phyloP scores from a whole-genome alignment of 2,329 filamentous ascomycete genomes.

The Pseudopithomyces maydicus region DNA sequence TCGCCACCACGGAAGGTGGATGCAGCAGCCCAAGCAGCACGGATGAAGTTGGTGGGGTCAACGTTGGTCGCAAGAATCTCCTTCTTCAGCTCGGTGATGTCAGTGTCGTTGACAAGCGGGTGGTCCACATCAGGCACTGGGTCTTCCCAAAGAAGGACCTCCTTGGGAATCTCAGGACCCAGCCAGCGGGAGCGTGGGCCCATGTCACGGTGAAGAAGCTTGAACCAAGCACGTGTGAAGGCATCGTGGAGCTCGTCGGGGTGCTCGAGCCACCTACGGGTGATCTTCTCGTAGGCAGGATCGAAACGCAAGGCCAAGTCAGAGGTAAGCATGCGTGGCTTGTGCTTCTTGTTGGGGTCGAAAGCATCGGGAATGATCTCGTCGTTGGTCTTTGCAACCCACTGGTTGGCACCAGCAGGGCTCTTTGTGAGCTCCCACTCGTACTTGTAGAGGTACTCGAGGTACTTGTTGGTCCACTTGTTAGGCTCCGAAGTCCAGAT shows the following conservation, averaged over 20 bases:
- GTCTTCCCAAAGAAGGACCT: constrained; percentile 77
- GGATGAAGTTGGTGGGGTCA: constrained; percentile 65
- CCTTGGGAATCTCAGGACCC: constrained; percentile 73
- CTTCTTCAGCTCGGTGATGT: constrained; percentile 70
- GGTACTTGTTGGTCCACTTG: constrained; percentile 76
- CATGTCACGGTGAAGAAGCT: constrained; percentile 80
- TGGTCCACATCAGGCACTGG: constrained; percentile 66
- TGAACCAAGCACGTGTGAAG: constrained; percentile 80
- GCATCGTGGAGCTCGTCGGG: constrained; percentile 71
- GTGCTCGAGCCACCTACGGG: constrained; percentile 70
- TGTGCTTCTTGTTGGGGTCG: constrained; percentile 72
- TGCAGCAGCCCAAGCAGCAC: constrained; percentile 46
- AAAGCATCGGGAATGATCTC: constrained; percentile 73
- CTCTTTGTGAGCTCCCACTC: constrained; percentile 79
- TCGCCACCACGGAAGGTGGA: constrained; percentile 61
- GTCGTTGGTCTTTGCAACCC: constrained; percentile 72
- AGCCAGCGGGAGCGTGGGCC: constrained; percentile 73
- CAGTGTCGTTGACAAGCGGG: constrained; percentile 64
- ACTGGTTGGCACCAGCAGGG: constrained; percentile 78
- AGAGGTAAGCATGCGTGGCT: constrained; percentile 76
- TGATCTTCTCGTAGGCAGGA: constrained; percentile 76
- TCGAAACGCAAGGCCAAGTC: constrained; percentile 76
- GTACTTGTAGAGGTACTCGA: constrained; percentile 77
- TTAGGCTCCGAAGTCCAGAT: constrained; percentile 78
- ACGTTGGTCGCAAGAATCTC: constrained; percentile 69